A percentile compares a stretch with the other conserved stretches of the same genome.
Evolutionary conservation across 148 eudicot species (phyloP).

Genomic region (Heliosperma pusillum): DNA sequence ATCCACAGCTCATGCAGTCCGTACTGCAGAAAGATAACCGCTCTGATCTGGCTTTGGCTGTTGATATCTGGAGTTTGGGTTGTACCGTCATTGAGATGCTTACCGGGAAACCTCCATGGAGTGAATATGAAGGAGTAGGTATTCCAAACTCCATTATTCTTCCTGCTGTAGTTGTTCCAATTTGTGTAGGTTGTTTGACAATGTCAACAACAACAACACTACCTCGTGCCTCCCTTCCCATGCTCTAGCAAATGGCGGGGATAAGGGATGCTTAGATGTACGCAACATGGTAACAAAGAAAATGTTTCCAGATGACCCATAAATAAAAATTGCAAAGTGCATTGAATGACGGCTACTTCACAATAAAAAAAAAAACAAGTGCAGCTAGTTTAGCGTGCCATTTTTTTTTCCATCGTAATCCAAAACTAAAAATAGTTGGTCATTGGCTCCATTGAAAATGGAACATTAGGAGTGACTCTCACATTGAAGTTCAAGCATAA

Average conservation of each 20-base stretch:
- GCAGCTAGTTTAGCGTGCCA: too few relatives aligned
- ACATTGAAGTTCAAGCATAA: neutral
- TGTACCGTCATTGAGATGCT: conserved; percentile 95
- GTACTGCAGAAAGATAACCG: conserved; percentile 55
- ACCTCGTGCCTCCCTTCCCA: too few relatives aligned
- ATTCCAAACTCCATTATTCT: neutral
- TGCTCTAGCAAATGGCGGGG: too few relatives aligned
- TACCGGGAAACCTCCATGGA: conserved; percentile 92
- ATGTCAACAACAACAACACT: neutral
- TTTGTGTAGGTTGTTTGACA: neutral
- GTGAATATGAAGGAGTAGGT: conserved; percentile 84
- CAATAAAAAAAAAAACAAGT: too few relatives aligned
- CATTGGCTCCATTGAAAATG: too few relatives aligned
- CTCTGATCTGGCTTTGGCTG: conserved; percentile 75
- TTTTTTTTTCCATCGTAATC: too few relatives aligned
- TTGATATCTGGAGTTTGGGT: conserved; percentile 98
- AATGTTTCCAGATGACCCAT: too few relatives aligned
- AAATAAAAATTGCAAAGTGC: too few relatives aligned
- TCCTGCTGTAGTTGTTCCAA: neutral
- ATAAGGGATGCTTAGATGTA: too few relatives aligned
- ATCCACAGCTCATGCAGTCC: conserved; percentile 76
- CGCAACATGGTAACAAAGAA: too few relatives aligned
- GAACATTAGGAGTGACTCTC: neutral
- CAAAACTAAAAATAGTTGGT: too few relatives aligned
- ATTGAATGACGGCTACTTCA: too few relatives aligned